Base-by-base conservation (phyloP, 805 yeast species). In the Candida oleophila region DNA sequence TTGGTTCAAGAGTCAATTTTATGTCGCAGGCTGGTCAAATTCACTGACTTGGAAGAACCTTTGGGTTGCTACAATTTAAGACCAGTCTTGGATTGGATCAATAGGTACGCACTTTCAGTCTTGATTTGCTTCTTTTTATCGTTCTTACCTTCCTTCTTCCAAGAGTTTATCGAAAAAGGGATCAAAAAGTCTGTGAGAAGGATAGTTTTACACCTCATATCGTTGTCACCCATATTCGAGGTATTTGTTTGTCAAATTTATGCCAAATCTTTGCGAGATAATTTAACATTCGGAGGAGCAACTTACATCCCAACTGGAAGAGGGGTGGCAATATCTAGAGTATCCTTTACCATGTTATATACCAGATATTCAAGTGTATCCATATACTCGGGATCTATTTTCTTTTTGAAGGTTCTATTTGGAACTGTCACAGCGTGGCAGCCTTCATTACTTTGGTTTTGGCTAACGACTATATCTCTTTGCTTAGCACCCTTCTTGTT, bases 221-320 rank as follows among this genome's bases (percentile, higher is more conserved):
- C 97, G 0, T 65, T 91, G 49, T 87, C 97, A 2, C 97, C 97
- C 2, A 68, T 91, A 45, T 92, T 92, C 67, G 98, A 92, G 63
- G 97, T 92, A 4, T 90, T 92, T 68, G 96, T 89, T 7, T 89
- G 97, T 63, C 97, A 91, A 65, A 85, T 91, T 7, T 92, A 92
- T 62, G 87, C 97, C 3, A 80, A 81, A 55, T 78, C 97, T 0
- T 70, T 92, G 55, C 68, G 81, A 41, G 80, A 81, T 43, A 94
- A 91, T 64, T 73, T 92, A 42, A 77, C 90, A 1, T 85, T 87
- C 68, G 98, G 98, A 3, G 96, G 96, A 41, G 98, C 98, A 1
- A 77, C 82, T 45, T 92, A 92, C 60, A 86, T 92, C 51, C 83
- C 96, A 9, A 89, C 97, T 2, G 98, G 98, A 1, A 74, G 98